Conservation (phyloP, 331 rosid species). For the Cydonia oblonga region DNA sequence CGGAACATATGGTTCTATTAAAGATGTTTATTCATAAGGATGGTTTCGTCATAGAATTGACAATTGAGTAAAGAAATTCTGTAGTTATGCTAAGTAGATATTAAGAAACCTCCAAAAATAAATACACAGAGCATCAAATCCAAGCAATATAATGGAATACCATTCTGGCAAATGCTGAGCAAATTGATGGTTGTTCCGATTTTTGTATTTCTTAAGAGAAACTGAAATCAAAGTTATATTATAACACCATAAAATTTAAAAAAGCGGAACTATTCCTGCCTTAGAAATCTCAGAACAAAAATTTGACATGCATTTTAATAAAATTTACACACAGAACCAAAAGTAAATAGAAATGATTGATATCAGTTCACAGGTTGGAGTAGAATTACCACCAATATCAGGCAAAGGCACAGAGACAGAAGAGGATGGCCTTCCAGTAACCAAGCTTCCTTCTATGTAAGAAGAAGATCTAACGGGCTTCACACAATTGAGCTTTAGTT, state of each 20-base stretch:
- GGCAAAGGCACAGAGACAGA: conserved; percentile 30
- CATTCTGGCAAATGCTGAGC: neutral
- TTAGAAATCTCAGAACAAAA: neutral
- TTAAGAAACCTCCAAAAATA: neutral
- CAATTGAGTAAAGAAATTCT: neutral
- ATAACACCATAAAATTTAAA: neutral
- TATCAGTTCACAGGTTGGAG: neutral
- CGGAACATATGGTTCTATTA: neutral
- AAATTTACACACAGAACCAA: neutral
- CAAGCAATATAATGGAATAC: neutral
- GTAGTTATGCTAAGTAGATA: neutral
- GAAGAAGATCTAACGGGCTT: conserved; percentile 39
- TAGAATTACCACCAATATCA: conserved; percentile 39
- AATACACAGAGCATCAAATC: neutral
- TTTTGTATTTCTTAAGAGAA: neutral
- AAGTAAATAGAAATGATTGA: neutral
- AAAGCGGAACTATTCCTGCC: neutral
- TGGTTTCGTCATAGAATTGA: neutral
- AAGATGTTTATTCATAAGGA: neutral
- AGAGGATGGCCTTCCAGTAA: conserved; percentile 40
- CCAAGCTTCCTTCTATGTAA: conserved; percentile 34
- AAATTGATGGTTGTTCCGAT: neutral
- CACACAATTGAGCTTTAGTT: conserved; percentile 17
- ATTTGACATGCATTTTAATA: neutral
- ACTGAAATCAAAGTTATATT: neutral